Evolutionary conservation across 257 asterid genomes (phyloP), one percentile per base, ranked within the genome.

Genomic region (Plantago elongata): DNA sequence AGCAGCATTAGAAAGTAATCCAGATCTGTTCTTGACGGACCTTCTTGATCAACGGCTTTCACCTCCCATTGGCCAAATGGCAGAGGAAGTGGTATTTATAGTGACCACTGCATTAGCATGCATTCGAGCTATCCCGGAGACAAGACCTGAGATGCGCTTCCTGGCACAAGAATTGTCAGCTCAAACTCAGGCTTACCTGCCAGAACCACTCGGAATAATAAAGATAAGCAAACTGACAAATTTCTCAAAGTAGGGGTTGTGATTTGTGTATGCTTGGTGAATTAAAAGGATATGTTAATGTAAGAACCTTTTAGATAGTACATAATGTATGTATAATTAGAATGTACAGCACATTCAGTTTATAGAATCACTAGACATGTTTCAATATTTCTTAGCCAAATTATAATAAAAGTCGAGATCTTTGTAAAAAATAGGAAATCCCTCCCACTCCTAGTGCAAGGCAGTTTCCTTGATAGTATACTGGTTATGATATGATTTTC

Each of bases 101-200:
- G 64, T 83, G 71, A 84, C 79, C 51, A 54, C 78, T 64, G 96
- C 96, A 51, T 66, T 91, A 64, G 77, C 94, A 30, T 91, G 98
- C 81, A 81, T 76, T 45, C 71, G 72, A 46, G 27, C 64, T 56
- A 48, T 63, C 15, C 94, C 98, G 9, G 95, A 82, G 71, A 66
- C 77, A 0, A 74, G 98, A 57, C 98, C 96, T 48, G 60, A 80
- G 75, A 88, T 90, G 96, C 91, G 92, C 14, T 75, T 12, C 30
- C 83, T 84, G 62, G 91, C 98, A 61, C 89, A 84, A 76, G 91
- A 90, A 67, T 55, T 90, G 11, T 74, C 96, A 48, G 92, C 89
- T 67, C 73, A 46, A 54, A 70, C 78, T 43, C 85, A 70, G 70
- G 69, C 89, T 5, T 34, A 34, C n/a, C 58, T 22, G 40, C 58